These are phyloP conservation scores for Rhizoclosmatium globosum DNA, from an alignment of 192 early-diverging fungal genomes.

Conservation along the genomic window DNA sequence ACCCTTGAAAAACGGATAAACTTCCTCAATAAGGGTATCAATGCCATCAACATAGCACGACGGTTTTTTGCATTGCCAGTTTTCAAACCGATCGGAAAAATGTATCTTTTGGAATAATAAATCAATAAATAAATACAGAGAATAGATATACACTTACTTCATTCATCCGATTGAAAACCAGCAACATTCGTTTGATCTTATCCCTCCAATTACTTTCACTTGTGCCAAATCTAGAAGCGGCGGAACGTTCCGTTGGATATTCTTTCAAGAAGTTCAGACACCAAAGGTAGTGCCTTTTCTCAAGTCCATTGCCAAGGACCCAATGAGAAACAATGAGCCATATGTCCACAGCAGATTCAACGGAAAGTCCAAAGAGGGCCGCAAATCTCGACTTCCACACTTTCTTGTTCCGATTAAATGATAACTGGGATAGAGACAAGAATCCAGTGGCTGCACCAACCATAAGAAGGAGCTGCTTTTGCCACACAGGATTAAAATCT, in stretches of 20 bases:
- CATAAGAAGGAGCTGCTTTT: no score
- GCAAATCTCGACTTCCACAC: neutral
- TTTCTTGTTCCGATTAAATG: no score
- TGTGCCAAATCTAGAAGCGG: neutral
- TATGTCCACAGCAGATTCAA: neutral
- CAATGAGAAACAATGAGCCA: no score
- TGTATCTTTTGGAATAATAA: neutral
- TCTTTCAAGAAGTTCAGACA: conserved; percentile 2
- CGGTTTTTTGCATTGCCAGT: neutral
- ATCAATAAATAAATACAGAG: neutral
- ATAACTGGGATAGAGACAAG: no score
- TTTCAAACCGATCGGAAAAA: neutral
- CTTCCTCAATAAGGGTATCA: neutral
- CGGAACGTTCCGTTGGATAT: neutral
- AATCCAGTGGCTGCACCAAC: no score
- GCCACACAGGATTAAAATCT: no score
- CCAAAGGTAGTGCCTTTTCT: no score
- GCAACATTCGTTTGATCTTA: neutral
- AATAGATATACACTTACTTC: neutral
- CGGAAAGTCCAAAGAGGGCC: neutral
- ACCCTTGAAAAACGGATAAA: neutral
- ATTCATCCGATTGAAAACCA: neutral
- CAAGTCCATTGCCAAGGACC: no score
- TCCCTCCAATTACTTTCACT: neutral
- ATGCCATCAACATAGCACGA: conserved; percentile 3